phyloP scores from a whole-genome alignment of 2,329 filamentous ascomycete species.

The Epichloe amarillans region DNA sequence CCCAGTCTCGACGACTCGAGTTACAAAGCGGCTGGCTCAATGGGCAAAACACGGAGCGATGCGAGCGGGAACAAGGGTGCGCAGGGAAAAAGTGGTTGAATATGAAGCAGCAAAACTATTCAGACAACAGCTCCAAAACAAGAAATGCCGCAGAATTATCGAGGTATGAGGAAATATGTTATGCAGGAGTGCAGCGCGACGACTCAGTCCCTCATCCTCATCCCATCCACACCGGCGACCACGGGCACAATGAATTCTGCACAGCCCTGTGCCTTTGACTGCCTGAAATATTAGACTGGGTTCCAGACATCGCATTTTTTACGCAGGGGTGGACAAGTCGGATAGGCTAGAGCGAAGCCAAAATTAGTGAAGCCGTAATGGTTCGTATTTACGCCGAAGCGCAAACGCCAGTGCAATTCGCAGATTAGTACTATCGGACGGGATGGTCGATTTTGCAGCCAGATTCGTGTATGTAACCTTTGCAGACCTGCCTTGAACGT shows the following conservation, averaged over 20 bases:
- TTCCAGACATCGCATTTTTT: background rate
- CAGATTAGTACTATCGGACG: too few relatives aligned
- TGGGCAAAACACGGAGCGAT: background rate
- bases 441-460: too few relatives aligned
- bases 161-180: background rate
- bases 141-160: background rate
- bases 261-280: too few relatives aligned
- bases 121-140: background rate
- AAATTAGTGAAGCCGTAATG: background rate
- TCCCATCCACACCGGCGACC: too few relatives aligned
- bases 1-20: background rate
- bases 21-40: background rate
- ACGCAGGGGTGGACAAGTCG: background rate
- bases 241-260: too few relatives aligned
- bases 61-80: background rate
- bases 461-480: too few relatives aligned
- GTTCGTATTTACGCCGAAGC: background rate
- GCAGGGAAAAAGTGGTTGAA: background rate
- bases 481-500: too few relatives aligned
- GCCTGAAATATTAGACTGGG: too few relatives aligned
- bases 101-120: background rate
- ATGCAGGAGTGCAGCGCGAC: background rate
- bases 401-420: background rate
- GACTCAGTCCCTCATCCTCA: too few relatives aligned
- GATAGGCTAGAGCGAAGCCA: background rate